Percentiles rank a stretch among this genome's conserved stretches.
These are phyloP conservation scores for Suillus spraguei DNA, from an alignment of 768 basidiomycete species.

Conservation along the genomic window DNA sequence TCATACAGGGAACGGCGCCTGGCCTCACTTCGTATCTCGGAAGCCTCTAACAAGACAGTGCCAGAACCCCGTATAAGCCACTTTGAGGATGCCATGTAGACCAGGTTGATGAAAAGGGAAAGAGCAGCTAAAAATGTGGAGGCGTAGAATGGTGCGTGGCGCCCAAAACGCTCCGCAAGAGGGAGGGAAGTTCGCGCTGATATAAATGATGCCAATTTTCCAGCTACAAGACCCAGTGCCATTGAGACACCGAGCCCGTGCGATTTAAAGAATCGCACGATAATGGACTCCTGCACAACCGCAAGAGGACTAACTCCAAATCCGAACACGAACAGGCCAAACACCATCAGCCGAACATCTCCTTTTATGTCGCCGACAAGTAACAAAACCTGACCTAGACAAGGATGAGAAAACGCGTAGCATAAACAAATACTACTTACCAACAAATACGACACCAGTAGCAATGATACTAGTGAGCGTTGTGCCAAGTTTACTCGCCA, in stretches of 20 bases:
- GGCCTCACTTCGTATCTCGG: constrained; percentile 61
- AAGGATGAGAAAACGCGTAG: constrained; percentile 12
- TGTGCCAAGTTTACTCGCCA: constrained; percentile 72
- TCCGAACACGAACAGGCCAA: constrained; percentile 81
- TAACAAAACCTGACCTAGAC: constrained; percentile 63
- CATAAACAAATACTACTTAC: constrained; percentile 32
- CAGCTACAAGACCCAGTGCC: constrained; percentile 81
- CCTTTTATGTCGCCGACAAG: constrained; percentile 63
- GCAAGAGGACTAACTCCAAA: constrained; percentile 79
- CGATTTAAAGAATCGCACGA: constrained; percentile 78
- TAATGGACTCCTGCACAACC: constrained; percentile 84
- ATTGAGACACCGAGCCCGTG: constrained; percentile 77
- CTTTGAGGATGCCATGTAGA: constrained; percentile 64
- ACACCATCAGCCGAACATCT: constrained; percentile 67
- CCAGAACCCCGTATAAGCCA: constrained; percentile 66
- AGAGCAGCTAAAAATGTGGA: constrained; percentile 63
- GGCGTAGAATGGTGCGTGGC: constrained; percentile 74
- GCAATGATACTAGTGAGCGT: constrained; percentile 72
- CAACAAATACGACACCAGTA: constrained; percentile 69
- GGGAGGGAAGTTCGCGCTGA: constrained; percentile 78
- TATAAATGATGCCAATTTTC: constrained; percentile 77
- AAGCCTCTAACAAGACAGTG: constrained; percentile 58
- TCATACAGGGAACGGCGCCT: constrained; percentile 44
- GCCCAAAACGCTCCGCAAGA: constrained; percentile 66
- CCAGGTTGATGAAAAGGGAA: constrained; percentile 68